A percentile compares a stretch with the other conserved stretches of the same genome.
These are phyloP conservation scores for Strobilomyces dryophilus DNA, from an alignment of 768 basidiomycete species.

Conservation along the genomic window DNA sequence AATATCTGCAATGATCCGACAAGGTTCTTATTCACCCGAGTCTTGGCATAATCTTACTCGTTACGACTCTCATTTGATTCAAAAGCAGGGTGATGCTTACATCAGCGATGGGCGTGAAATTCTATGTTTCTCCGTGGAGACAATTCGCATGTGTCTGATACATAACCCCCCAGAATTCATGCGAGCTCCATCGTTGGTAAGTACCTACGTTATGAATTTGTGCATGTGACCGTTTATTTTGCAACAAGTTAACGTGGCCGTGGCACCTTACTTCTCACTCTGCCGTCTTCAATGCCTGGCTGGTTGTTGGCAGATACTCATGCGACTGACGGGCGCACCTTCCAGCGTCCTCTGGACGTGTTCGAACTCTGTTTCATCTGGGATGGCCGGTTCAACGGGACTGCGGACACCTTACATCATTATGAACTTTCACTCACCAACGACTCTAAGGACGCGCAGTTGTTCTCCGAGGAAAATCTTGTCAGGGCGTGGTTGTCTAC, in stretches of 20 bases:
- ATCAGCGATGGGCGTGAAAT: too few species aligned
- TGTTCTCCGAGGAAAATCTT: constrained; percentile 35
- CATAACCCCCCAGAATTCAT: too few species aligned
- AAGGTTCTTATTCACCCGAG: too few species aligned
- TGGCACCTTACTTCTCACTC: not conserved
- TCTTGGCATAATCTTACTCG: too few species aligned
- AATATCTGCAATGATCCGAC: too few species aligned
- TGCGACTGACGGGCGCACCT: constrained; percentile 10
- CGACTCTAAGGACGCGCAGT: constrained; percentile 17
- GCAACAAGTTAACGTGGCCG: not conserved
- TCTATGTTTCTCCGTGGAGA: too few species aligned
- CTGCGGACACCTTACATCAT: constrained; percentile 41
- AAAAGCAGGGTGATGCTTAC: too few species aligned
- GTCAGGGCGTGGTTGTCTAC: constrained; percentile 41
- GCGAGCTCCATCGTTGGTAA: too few species aligned
- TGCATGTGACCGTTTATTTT: not conserved
- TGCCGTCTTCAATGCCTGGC: constrained; percentile 3
- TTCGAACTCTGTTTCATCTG: constrained; percentile 41
- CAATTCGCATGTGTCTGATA: too few species aligned
- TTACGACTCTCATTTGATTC: too few species aligned
- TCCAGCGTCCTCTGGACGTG: constrained; percentile 36
- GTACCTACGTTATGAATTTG: not conserved
- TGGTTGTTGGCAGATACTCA: constrained; percentile 3
- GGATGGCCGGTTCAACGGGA: constrained; percentile 40
- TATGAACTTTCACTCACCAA: constrained; percentile 26